A percentile compares a stretch with the other conserved stretches of the same genome.
phyloP scores from a whole-genome alignment of 257 asterid genomes.

The Ajuga chamaepitys region DNA sequence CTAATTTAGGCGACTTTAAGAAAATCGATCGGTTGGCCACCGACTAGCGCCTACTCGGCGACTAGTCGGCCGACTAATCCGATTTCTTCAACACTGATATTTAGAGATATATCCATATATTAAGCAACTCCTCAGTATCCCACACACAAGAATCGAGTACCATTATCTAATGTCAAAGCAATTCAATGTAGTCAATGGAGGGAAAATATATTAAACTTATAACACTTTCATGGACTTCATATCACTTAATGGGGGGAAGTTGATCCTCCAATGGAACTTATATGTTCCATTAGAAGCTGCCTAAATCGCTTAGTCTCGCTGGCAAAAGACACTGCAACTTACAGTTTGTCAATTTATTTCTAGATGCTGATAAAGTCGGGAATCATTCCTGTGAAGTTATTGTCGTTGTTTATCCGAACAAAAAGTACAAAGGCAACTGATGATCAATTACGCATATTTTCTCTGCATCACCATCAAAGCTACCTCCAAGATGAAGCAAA shows the following conservation, averaged over 20 bases:
- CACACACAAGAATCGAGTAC: conserved; percentile 9
- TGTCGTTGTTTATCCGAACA: conserved; percentile 55
- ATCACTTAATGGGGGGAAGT: conserved; percentile 16
- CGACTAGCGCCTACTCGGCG: too few species aligned
- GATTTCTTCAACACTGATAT: too few species aligned
- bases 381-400: conserved; percentile 72
- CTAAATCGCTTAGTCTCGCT: too few species aligned
- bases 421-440: not conserved
- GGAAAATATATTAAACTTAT: conserved; percentile 32
- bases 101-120: conserved; percentile 47
- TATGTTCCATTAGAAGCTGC: too few species aligned
- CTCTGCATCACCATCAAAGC: too few species aligned
- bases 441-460: too few species aligned
- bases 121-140: conserved; percentile 58
- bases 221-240: conserved; percentile 50
- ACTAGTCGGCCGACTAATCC: too few species aligned
- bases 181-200: not conserved
- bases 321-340: conserved; percentile 23
- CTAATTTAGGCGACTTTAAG: too few species aligned
- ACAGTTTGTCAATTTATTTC: conserved; percentile 64
- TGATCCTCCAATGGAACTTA: not conserved
- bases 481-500: too few species aligned
- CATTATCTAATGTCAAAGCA: not conserved
- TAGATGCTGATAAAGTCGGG: conserved; percentile 72
- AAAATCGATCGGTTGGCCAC: too few species aligned